phyloP scores from a whole-genome alignment of 345 rosid genomes.

The Punica granatum region DNA sequence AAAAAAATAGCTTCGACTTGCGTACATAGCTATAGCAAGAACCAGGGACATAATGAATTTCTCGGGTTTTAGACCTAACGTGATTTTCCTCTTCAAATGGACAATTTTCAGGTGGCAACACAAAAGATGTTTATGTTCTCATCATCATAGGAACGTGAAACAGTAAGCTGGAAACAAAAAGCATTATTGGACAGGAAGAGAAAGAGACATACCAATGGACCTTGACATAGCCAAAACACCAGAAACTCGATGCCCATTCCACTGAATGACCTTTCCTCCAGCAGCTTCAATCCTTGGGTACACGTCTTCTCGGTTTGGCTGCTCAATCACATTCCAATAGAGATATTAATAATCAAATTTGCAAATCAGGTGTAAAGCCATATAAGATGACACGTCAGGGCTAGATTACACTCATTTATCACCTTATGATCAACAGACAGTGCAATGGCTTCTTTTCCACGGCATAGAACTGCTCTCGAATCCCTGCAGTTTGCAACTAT shows the following conservation, averaged over 20 bases:
- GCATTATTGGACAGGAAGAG: background rate
- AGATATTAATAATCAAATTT: background rate
- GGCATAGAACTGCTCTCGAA: conserved; percentile 90
- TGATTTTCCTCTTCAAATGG: background rate
- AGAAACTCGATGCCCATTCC: conserved; percentile 96
- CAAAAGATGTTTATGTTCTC: background rate
- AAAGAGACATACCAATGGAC: conserved; percentile 61
- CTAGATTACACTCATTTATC: conserved; percentile 10
- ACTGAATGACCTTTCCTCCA: conserved; percentile 94
- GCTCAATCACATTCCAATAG: conserved; percentile 17
- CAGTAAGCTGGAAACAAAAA: background rate
- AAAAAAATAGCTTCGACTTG: background rate
- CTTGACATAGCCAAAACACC: conserved; percentile 99
- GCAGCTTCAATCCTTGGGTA: conserved; percentile 92
- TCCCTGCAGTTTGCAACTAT: conserved; percentile 93
- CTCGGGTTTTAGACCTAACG: background rate
- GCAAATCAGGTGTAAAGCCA: background rate
- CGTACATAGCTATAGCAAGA: background rate
- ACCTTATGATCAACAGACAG: conserved; percentile 95
- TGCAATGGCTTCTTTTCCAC: conserved; percentile 87
- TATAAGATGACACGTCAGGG: background rate
- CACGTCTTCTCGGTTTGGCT: conserved; percentile 98
- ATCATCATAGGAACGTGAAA: background rate
- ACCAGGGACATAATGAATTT: background rate
- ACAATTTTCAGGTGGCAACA: background rate